Conservation (phyloP, 2,329 filamentous ascomycete genomes). For the Neonectria ditissima region DNA sequence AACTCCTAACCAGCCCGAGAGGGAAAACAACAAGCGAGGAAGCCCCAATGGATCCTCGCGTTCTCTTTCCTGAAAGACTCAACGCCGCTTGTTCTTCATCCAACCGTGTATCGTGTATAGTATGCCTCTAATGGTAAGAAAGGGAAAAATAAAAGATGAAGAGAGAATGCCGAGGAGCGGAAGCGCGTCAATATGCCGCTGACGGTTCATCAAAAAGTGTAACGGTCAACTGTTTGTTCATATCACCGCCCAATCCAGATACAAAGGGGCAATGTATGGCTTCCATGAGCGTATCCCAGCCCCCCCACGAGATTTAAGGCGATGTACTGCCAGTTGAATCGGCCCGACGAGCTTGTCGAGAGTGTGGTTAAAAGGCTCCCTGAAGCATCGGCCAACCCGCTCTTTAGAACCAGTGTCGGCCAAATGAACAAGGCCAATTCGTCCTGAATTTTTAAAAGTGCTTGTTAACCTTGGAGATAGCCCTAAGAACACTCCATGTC, state of each 20-base stretch:
- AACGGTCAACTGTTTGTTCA: background rate
- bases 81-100: conserved; percentile 33
- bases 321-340: background rate
- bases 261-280: too few relatives aligned
- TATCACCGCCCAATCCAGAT: too few relatives aligned
- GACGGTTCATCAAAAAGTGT: background rate
- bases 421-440: background rate
- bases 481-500: conserved; percentile 1
- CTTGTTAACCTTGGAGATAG: background rate
- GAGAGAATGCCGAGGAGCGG: background rate
- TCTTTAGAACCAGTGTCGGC: background rate
- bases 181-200: too few relatives aligned
- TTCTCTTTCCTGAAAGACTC: conserved; percentile 17
- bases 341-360: background rate
- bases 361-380: background rate
- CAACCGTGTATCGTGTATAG: conserved; percentile 34
- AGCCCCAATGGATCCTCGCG: conserved; percentile 1
- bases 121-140: conserved; percentile 25
- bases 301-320: too few relatives aligned
- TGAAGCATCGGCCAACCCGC: background rate
- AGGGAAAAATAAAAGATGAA: conserved; percentile 10
- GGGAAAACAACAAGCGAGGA: conserved; percentile 1
- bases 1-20: background rate
- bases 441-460: background rate
- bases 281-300: too few relatives aligned